These are phyloP conservation scores for Didymella glomerata DNA, from an alignment of 2,329 filamentous ascomycete species.

Conservation along the genomic window DNA sequence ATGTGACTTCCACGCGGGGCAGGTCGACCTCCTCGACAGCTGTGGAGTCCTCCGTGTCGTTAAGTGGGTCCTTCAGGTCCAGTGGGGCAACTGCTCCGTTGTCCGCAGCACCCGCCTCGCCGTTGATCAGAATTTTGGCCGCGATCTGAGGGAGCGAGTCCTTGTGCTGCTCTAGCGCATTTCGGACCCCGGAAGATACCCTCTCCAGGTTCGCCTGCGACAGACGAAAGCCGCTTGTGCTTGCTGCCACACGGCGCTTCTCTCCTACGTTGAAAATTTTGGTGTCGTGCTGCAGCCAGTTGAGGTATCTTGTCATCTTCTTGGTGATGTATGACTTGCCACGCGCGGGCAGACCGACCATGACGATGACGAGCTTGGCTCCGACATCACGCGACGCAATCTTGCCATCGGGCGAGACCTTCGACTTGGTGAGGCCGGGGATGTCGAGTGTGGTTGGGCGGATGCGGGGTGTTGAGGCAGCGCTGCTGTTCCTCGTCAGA, in stretches of 20 bases:
- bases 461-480: constrained; percentile 77
- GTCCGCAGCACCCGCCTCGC: constrained; percentile 54
- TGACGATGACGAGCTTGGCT: constrained; percentile 95
- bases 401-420: constrained; percentile 92
- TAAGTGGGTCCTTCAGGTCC: constrained; percentile 40
- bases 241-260: constrained; percentile 80
- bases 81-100: constrained; percentile 47
- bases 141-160: constrained; percentile 53
- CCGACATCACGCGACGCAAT: constrained; percentile 95
- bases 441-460: constrained; percentile 97
- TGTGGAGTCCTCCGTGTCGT: constrained; percentile 35
- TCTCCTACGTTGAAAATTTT: constrained; percentile 98
- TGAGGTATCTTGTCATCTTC: constrained; percentile 92
- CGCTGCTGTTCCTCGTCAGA: constrained; percentile 76
- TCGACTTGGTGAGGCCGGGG: constrained; percentile 92
- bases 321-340: constrained; percentile 99
- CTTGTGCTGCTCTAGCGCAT: constrained; percentile 38
- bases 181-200: constrained; percentile 34
- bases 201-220: constrained; percentile 45
- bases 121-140: constrained; percentile 67
- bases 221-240: constrained; percentile 57
- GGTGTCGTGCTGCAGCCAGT: constrained; percentile 97
- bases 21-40: constrained; percentile 35
- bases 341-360: constrained; percentile 94
- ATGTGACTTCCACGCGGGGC: constrained; percentile 47